A percentile compares a stretch with the other conserved stretches of the same genome.
Conservation (phyloP, 345 rosid species). For the Acer negundo region DNA sequence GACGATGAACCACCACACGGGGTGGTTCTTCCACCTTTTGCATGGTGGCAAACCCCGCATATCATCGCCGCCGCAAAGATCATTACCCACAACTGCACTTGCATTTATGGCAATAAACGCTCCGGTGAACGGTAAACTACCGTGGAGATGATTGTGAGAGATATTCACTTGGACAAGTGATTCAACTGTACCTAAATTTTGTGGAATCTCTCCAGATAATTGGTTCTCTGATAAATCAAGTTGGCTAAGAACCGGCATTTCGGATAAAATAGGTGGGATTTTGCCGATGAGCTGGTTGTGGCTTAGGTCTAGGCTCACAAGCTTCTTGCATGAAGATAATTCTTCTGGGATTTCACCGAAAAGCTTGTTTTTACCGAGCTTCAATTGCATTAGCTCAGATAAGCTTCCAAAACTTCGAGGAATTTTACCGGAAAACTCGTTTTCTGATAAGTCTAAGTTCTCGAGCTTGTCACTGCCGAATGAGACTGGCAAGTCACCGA, state of each 20-base stretch:
- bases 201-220: conserved; percentile 67
- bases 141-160: conserved; percentile 63
- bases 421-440: conserved; percentile 58
- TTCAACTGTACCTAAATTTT: conserved; percentile 43
- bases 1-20: conserved; percentile 50
- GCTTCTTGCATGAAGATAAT: conserved; percentile 66
- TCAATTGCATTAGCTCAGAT: conserved; percentile 58
- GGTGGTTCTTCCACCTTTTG: conserved; percentile 35
- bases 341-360: conserved; percentile 66
- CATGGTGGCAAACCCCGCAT: conserved; percentile 59
- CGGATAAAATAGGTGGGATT: conserved; percentile 56
- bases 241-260: conserved; percentile 62
- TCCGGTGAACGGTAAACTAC: conserved; percentile 69
- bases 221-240: conserved; percentile 76
- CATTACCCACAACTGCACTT: conserved; percentile 64
- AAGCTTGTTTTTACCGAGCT: conserved; percentile 57
- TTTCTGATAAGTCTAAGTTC: conserved; percentile 66
- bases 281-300: conserved; percentile 59
- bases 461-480: conserved; percentile 62
- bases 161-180: conserved; percentile 67
- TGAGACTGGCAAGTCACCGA: conserved; percentile 53
- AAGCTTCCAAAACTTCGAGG: conserved; percentile 46
- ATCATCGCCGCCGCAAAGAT: conserved; percentile 59
- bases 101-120: conserved; percentile 79
- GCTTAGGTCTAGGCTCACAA: conserved; percentile 81